Evolutionary conservation across 2,329 filamentous ascomycete species (phyloP).

Genomic region (Tolypocladium capitatum): DNA sequence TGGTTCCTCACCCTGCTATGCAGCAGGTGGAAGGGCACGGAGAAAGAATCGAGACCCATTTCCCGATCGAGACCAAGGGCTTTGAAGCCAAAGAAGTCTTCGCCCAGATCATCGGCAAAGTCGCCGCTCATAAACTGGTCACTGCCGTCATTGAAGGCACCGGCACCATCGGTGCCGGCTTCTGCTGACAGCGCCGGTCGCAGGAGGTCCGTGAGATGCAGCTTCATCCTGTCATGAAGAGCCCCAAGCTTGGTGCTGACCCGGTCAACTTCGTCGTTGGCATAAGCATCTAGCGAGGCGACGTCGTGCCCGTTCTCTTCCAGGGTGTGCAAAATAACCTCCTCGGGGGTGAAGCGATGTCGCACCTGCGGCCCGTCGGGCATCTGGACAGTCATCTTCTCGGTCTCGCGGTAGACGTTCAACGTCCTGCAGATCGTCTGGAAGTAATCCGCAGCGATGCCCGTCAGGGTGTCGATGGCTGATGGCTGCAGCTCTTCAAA

Average conservation of each 20-base stretch:
- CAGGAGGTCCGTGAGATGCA: conserved; percentile 81
- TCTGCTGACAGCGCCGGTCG: conserved; percentile 71
- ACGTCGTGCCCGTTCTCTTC: conserved; percentile 75
- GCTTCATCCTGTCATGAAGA: conserved; percentile 91
- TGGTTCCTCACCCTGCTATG: conserved; percentile 81
- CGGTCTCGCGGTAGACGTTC: conserved; percentile 70
- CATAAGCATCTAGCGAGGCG: conserved; percentile 69
- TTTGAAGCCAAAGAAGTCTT: conserved; percentile 98
- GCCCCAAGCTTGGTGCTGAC: conserved; percentile 63
- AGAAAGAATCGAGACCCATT: conserved; percentile 74
- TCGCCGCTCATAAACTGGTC: conserved; percentile 95
- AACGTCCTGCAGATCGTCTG: conserved; percentile 68
- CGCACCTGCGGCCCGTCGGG: conserved; percentile 33
- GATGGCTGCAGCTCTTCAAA: conserved; percentile 97
- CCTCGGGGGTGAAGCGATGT: conserved; percentile 65
- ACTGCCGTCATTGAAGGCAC: conserved; percentile 89
- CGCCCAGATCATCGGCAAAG: conserved; percentile 93
- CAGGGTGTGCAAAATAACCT: conserved; percentile 75
- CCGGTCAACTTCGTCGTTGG: conserved; percentile 86
- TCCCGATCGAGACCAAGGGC: conserved; percentile 86
- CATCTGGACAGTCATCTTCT: conserved; percentile 50
- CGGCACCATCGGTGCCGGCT: conserved; percentile 68
- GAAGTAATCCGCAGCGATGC: conserved; percentile 83
- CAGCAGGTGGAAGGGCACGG: conserved; percentile 84
- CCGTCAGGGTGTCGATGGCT: conserved; percentile 78